phyloP scores from a whole-genome alignment of 441 rosid species.

The Kokia cookei region DNA sequence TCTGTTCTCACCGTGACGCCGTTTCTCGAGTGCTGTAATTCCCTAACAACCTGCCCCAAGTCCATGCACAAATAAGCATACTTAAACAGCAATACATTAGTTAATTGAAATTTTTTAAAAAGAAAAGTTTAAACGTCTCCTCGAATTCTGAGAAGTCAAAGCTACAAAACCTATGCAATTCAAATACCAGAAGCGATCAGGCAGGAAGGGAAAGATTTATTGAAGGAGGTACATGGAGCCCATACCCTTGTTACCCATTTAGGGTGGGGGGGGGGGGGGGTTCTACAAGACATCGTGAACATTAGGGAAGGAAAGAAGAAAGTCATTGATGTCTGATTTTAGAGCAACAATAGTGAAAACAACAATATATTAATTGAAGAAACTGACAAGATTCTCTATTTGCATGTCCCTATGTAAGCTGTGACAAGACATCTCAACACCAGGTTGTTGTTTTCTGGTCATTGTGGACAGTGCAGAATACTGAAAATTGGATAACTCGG shows the following conservation, averaged over 20 bases:
- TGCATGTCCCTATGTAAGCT: conserved; percentile 25
- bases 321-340: conserved; percentile 14
- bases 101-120: neutral
- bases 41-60: conserved; percentile 85
- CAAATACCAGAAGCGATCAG: conserved; percentile 17
- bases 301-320: neutral
- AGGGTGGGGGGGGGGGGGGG: conserved; percentile 3
- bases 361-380: conserved; percentile 34
- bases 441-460: conserved; percentile 18
- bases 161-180: conserved; percentile 34
- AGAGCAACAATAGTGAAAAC: conserved; percentile 13
- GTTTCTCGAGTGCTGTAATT: conserved; percentile 82
- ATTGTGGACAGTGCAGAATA: conserved; percentile 20
- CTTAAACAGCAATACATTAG: neutral
- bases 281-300: neutral
- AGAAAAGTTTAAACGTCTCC: neutral
- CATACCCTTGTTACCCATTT: conserved; percentile 12
- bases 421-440: conserved; percentile 43
- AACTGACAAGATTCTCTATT: conserved; percentile 33
- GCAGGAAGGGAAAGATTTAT: conserved; percentile 22
- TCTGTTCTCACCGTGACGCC: conserved; percentile 82
- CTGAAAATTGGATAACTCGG: conserved; percentile 18
- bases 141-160: conserved; percentile 33
- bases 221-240: conserved; percentile 17
- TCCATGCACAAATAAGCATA: conserved; percentile 27